phyloP scores from a whole-genome alignment of 306 rosid genomes.

The Fragaria vesca region DNA sequence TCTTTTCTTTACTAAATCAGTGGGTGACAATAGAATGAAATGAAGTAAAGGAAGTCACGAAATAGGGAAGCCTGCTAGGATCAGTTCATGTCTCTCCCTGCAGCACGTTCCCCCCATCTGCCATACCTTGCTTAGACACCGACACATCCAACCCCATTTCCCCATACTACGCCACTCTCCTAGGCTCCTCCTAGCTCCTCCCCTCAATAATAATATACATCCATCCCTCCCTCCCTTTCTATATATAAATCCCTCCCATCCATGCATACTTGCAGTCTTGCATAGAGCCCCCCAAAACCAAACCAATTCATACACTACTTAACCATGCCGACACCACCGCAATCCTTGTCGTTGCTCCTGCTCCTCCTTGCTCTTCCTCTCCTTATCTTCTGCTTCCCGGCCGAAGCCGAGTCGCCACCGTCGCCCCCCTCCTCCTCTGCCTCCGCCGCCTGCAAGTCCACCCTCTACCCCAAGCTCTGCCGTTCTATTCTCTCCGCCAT shows the following conservation, averaged over 20 bases:
- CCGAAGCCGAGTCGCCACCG: neutral
- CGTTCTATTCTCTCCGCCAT: slow-evolving; percentile 62
- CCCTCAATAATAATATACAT: no score
- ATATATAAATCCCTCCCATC: neutral
- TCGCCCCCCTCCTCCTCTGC: slow-evolving; percentile 13
- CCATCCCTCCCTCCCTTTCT: neutral
- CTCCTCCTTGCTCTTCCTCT: neutral
- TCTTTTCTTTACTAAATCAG: no score
- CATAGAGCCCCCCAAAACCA: neutral
- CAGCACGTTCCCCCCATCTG: neutral
- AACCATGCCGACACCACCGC: neutral
- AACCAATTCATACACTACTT: neutral
- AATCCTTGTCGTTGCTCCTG: neutral
- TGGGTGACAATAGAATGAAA: neutral
- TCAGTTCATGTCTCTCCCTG: neutral
- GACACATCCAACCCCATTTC: neutral
- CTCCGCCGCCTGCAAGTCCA: slow-evolving; percentile 51
- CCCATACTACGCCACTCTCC: neutral
- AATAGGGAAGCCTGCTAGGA: neutral
- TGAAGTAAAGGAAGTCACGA: neutral
- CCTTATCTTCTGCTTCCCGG: neutral
- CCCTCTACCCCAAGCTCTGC: slow-evolving; percentile 67
- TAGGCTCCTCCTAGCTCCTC: neutral
- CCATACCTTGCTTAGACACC: neutral
- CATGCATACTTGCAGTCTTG: no score